Base-by-base conservation (phyloP, 768 basidiomycete genomes). In the Termitomyces sp. region DNA sequence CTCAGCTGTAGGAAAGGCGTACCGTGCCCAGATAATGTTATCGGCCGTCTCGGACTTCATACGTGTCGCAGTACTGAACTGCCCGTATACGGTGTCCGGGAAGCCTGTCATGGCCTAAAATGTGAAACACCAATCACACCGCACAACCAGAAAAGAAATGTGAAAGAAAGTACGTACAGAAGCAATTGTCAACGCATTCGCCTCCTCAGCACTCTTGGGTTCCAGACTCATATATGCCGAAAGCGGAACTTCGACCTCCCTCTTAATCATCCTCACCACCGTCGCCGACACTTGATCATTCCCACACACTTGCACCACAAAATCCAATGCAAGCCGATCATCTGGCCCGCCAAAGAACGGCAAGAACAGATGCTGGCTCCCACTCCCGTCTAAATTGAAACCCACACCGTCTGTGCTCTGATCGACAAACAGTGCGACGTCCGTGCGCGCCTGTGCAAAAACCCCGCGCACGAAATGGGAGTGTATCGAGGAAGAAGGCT, bases 301-400 rank as follows among this genome's bases (percentile, higher is more conserved):
- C 55, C 78, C 73, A 67, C 90, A 95, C 28, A 97, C 72, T 69
- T 95, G 94, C 14, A 88, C 80, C 22, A 90, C 87, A 61, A 98
- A 84, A 30, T 88, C 83, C 35, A 98, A 72, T 0, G 93, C 91
- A 17, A 93, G 76, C 2, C 96, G 78, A 66, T 97, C 95, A 67
- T 98, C 96, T 0, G 93, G 88, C 0, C 96, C 96, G 22, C 96
- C 96, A 66, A 93, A 90, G 80, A 98, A 98, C 0, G 93, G 90
- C 12, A 97, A 64, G 70, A 93, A 89, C 14, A 98, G 61, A 64
- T 92, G 89, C 63, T 84, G 78, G 9, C 63, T 68, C 40, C 70
- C 71, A 45, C 68, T 67, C 42, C 32, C 64, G 50, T 9, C 60
- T 30, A 1, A n/a, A 45, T 46, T 62, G 41, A 45, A 14, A 24